Evolutionary conservation across 352 stramenopile species (phyloP).

Genomic region (Phytophthora tubulina): DNA sequence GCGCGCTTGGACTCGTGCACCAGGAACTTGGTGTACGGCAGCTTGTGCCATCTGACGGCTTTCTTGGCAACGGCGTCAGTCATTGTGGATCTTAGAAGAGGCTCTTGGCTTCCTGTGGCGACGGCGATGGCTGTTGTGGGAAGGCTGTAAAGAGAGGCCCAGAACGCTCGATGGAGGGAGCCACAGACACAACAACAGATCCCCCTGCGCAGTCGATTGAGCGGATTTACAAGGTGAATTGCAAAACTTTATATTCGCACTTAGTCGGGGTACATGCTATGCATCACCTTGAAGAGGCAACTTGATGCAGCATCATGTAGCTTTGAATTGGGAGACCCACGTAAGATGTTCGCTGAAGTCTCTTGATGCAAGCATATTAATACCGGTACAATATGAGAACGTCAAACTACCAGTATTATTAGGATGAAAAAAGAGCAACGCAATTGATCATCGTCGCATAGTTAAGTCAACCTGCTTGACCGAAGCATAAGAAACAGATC

Average conservation of each 20-base stretch:
- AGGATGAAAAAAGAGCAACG: too few species aligned
- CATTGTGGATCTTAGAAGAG: constrained; percentile 46
- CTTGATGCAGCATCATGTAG: neutral
- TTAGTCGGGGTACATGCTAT: constrained; percentile 1
- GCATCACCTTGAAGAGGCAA: neutral
- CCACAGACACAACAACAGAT: constrained; percentile 24
- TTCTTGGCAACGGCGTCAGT: constrained; percentile 58
- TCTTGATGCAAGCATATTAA: too few species aligned
- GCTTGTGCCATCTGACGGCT: constrained; percentile 86
- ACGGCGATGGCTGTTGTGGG: constrained; percentile 36
- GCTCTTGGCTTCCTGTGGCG: constrained; percentile 18
- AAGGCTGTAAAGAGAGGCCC: constrained; percentile 15
- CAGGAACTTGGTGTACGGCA: constrained; percentile 83
- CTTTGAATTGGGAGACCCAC: neutral
- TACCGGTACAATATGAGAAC: too few species aligned
- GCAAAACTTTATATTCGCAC: constrained; percentile 14
- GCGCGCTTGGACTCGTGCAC: constrained; percentile 78
- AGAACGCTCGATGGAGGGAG: constrained; percentile 24
- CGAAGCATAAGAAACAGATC: too few species aligned
- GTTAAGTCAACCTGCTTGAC: too few species aligned
- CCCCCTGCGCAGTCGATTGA: constrained; percentile 3
- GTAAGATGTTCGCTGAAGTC: too few species aligned
- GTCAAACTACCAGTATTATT: too few species aligned
- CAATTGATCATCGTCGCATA: too few species aligned
- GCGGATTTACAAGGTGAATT: neutral